phyloP scores from a whole-genome alignment of 2,329 filamentous ascomycete genomes.

The Bipolaris gigantea region DNA sequence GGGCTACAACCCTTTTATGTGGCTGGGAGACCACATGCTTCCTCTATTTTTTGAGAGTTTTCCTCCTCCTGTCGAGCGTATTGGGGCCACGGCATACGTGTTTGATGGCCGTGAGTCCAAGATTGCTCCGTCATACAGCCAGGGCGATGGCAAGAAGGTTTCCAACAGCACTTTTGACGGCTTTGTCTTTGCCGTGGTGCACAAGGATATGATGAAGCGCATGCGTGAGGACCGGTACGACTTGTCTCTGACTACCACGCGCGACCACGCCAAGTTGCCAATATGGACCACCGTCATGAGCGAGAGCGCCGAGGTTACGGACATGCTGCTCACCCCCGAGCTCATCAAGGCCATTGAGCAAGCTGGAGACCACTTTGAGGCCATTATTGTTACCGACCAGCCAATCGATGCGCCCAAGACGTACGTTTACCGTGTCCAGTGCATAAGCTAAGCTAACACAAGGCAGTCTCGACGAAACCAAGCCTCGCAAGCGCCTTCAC shows the following conservation, averaged over 20 bases:
- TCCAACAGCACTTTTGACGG: conserved; percentile 72
- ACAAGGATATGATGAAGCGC: conserved; percentile 91
- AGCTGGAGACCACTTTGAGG: conserved; percentile 76
- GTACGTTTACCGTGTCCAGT: conserved; percentile 55
- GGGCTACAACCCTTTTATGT: conserved; percentile 77
- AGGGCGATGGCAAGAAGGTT: conserved; percentile 64
- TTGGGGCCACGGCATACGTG: conserved; percentile 78
- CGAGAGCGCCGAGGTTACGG: conserved; percentile 93
- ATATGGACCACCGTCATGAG: conserved; percentile 92
- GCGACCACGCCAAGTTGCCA: conserved; percentile 88
- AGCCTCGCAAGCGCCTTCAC: conserved; percentile 82
- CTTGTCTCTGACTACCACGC: conserved; percentile 86
- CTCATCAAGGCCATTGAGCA: conserved; percentile 76
- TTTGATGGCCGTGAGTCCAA: conserved; percentile 90
- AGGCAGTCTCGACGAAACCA: conserved; percentile 75
- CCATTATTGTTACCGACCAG: conserved; percentile 87
- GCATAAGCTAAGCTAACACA: conserved; percentile 5
- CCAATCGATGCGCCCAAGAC: conserved; percentile 82
- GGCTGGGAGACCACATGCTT: conserved; percentile 67
- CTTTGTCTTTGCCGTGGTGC: conserved; percentile 93
- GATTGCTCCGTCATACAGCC: conserved; percentile 67
- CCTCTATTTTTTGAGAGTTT: conserved; percentile 81
- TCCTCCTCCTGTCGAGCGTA: conserved; percentile 66
- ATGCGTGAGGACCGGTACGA: conserved; percentile 94
- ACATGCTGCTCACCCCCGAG: conserved; percentile 83